phyloP scores from a whole-genome alignment of 2,329 filamentous ascomycete genomes.

The Aspergillus sp. region DNA sequence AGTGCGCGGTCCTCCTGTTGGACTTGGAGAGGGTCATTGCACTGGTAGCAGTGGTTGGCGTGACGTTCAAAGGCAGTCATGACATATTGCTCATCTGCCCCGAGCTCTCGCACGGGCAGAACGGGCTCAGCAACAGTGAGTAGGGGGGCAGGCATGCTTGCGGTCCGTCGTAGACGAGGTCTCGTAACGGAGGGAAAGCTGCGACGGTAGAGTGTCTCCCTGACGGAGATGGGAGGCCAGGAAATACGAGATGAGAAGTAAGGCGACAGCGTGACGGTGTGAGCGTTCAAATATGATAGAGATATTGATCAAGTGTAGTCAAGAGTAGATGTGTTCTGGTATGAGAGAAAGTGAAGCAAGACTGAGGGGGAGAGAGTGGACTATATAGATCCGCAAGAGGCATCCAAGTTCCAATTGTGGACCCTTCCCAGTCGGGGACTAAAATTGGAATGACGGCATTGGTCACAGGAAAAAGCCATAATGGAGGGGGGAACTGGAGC shows the following conservation, averaged over 20 bases:
- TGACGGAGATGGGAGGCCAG: conserved; percentile 25
- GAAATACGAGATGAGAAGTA: conserved; percentile 28
- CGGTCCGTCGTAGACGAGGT: conserved; percentile 27
- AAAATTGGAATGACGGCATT: conserved; percentile 26
- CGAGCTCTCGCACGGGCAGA: conserved; percentile 39
- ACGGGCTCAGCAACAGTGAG: conserved; percentile 30
- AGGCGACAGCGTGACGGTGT: conserved; percentile 37
- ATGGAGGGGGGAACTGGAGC: neutral
- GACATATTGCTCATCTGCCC: conserved; percentile 43
- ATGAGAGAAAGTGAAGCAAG: conserved; percentile 3
- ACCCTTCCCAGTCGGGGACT: neutral
- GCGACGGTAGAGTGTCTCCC: conserved; percentile 27
- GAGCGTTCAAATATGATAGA: neutral
- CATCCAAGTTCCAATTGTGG: conserved; percentile 19
- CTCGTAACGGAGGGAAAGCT: conserved; percentile 21
- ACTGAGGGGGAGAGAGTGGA: neutral
- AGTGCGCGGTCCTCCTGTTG: conserved; percentile 31
- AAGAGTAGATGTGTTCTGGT: neutral
- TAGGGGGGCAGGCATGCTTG: conserved; percentile 39
- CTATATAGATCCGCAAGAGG: conserved; percentile 21
- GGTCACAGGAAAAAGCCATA: conserved; percentile 21
- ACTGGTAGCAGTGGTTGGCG: conserved; percentile 40
- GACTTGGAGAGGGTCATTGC: conserved; percentile 34
- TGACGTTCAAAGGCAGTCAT: conserved; percentile 44
- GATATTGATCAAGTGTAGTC: neutral